Percentiles rank a stretch among this genome's conserved stretches.
These are phyloP conservation scores for Arthrobotrys pseudoclavata DNA, from an alignment of 2,329 filamentous ascomycete genomes.

Conservation along the genomic window DNA sequence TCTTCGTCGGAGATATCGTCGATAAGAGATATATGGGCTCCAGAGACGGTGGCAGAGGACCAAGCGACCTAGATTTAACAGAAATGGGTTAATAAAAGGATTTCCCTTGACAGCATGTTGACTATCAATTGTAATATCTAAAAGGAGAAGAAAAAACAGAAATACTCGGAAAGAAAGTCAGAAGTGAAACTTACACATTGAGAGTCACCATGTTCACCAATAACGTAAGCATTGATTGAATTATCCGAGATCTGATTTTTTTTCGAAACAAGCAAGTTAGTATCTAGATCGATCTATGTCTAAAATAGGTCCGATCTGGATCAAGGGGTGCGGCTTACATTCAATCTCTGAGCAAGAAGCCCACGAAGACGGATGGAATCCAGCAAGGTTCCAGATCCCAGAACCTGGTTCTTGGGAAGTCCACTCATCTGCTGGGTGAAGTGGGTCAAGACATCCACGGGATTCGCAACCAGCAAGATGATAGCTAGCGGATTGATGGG, in stretches of 20 bases:
- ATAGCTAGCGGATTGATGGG: conserved; percentile 64
- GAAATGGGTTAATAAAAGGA: conserved; percentile 28
- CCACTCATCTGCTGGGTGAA: conserved; percentile 64
- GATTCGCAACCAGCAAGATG: conserved; percentile 65
- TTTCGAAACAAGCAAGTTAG: conserved; percentile 27
- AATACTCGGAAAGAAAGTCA: neutral
- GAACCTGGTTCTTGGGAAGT: conserved; percentile 64
- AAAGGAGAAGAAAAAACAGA: neutral
- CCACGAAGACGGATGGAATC: conserved; percentile 64
- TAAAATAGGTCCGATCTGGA: conserved; percentile 13
- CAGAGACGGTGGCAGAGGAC: conserved; percentile 64
- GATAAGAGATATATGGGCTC: conserved; percentile 62
- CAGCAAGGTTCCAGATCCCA: conserved; percentile 65
- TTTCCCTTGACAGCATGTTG: conserved; percentile 20
- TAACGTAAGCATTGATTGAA: conserved; percentile 65
- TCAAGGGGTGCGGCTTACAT: conserved; percentile 33
- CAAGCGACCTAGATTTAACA: conserved; percentile 62
- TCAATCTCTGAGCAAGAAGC: conserved; percentile 50
- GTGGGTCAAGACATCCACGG: conserved; percentile 65
- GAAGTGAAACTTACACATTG: conserved; percentile 62
- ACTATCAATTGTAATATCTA: conserved; percentile 26
- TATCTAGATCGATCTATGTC: conserved; percentile 17
- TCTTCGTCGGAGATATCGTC: conserved; percentile 62
- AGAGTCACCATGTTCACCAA: conserved; percentile 65
- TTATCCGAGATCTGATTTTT: conserved; percentile 63